These are phyloP conservation scores for Sarcodon aspratus DNA, from an alignment of 768 basidiomycete species.

Conservation along the genomic window DNA sequence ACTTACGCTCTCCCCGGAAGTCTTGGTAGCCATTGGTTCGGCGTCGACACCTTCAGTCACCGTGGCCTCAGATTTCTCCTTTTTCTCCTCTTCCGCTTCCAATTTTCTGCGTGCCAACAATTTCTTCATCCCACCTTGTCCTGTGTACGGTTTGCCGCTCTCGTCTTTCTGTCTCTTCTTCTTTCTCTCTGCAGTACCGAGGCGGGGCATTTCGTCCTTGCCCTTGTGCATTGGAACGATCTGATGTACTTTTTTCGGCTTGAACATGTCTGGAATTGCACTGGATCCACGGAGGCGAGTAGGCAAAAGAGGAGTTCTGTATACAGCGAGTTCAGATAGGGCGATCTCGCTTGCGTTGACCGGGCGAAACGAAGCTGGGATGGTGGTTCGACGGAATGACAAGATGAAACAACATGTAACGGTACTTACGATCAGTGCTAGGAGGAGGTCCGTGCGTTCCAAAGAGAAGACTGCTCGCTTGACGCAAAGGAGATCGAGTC, in stretches of 20 bases:
- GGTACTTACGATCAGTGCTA: constrained; percentile 21
- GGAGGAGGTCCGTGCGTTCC: constrained; percentile 22
- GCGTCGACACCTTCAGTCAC: constrained; percentile 17
- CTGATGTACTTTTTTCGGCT: constrained; percentile 31
- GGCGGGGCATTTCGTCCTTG: constrained; percentile 32
- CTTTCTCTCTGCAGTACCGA: constrained; percentile 24
- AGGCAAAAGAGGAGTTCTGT: constrained; percentile 69
- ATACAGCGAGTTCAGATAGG: constrained; percentile 62
- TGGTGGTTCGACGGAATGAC: background rate
- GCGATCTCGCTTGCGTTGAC: constrained; percentile 52
- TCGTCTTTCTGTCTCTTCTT: constrained; percentile 23
- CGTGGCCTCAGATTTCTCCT: constrained; percentile 16
- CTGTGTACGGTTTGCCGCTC: constrained; percentile 63
- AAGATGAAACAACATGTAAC: constrained; percentile 22
- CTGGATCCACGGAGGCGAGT: constrained; percentile 37
- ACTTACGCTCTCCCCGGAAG: constrained; percentile 14
- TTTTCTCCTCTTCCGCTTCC: constrained; percentile 40
- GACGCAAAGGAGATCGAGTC: constrained; percentile 38
- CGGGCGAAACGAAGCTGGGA: constrained; percentile 13
- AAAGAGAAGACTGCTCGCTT: constrained; percentile 33
- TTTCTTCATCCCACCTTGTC: constrained; percentile 71
- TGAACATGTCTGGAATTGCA: constrained; percentile 51
- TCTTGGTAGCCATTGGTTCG: constrained; percentile 11
- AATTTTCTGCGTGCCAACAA: constrained; percentile 49
- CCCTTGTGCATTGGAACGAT: constrained; percentile 54